phyloP scores from a whole-genome alignment of 78 protist species.

The slime mould (Dictyostelium discoideum) region DNA sequence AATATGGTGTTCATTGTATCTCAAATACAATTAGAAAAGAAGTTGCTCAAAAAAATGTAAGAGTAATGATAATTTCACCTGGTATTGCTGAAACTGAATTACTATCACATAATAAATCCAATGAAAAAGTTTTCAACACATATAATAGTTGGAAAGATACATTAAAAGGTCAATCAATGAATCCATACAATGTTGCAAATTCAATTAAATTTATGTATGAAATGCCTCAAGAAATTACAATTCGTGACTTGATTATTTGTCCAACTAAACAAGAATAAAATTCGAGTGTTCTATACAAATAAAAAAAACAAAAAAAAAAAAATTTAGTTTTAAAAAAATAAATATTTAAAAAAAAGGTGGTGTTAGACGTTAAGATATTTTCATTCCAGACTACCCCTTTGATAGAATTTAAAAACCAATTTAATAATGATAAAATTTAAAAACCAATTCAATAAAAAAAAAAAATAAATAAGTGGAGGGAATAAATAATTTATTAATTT shows the following conservation, averaged over 20 bases:
- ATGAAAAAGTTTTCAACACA: background rate
- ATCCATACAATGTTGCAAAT: constrained; percentile 15
- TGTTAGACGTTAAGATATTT: too few relatives aligned
- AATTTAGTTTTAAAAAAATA: too few relatives aligned
- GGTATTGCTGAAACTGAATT: constrained; percentile 68
- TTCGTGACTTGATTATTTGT: constrained; percentile 41
- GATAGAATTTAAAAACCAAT: too few relatives aligned
- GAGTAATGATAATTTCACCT: constrained; percentile 37
- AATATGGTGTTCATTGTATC: constrained; percentile 52
- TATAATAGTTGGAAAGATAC: constrained; percentile 32
- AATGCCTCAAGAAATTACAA: constrained; percentile 36
- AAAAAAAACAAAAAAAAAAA: background rate
- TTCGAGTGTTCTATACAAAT: too few relatives aligned
- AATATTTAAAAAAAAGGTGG: too few relatives aligned
- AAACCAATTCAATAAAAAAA: too few relatives aligned
- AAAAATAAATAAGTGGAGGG: too few relatives aligned
- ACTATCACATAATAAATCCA: constrained; percentile 24
- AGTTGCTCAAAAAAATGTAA: constrained; percentile 14
- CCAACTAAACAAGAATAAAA: constrained; percentile 56
- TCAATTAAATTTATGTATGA: constrained; percentile 14
- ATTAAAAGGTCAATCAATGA: constrained; percentile 34
- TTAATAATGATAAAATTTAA: too few relatives aligned
- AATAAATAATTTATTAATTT: too few relatives aligned
- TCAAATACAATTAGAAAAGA: constrained; percentile 67
- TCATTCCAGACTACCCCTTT: too few relatives aligned